These are phyloP conservation scores for Calonectria pseudoturangicola DNA, from an alignment of 2,329 filamentous ascomycete species.

Conservation along the genomic window DNA sequence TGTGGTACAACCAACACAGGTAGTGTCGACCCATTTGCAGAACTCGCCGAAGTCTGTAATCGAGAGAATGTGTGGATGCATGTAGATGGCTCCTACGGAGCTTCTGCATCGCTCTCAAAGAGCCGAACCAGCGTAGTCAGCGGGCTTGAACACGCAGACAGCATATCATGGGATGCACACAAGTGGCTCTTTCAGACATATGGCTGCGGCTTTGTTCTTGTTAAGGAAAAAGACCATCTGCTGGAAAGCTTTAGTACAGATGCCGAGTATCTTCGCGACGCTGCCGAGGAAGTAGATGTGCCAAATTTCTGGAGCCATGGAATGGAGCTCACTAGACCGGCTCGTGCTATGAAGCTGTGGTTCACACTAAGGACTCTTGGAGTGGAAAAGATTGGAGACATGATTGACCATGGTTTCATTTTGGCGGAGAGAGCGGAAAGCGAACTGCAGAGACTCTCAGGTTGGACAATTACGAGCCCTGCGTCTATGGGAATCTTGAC, in stretches of 20 bases:
- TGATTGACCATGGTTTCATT: neutral
- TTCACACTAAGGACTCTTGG: conserved; percentile 1
- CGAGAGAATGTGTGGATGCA: conserved; percentile 8
- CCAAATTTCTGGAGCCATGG: conserved; percentile 11
- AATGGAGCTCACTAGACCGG: conserved; percentile 4
- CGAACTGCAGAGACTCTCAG: neutral
- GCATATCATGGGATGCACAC: neutral
- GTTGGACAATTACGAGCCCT: conserved; percentile 1
- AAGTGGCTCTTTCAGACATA: conserved; percentile 9
- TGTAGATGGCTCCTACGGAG: conserved; percentile 4
- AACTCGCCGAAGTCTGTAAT: neutral
- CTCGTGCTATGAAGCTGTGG: conserved; percentile 5
- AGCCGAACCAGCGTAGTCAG: neutral
- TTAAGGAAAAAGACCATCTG: neutral
- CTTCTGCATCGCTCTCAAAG: neutral
- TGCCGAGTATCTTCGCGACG: neutral
- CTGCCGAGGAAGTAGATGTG: neutral
- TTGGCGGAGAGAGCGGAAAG: neutral
- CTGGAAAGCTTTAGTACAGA: conserved; percentile 8
- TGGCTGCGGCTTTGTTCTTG: neutral
- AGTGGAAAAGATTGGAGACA: neutral
- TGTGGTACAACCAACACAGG: conserved; percentile 16
- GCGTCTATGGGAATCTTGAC: conserved; percentile 3
- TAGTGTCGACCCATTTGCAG: neutral
- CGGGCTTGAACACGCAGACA: neutral